Conservation (phyloP, 2,329 filamentous ascomycete species). For the Macrophomina pseudophaseolina region DNA sequence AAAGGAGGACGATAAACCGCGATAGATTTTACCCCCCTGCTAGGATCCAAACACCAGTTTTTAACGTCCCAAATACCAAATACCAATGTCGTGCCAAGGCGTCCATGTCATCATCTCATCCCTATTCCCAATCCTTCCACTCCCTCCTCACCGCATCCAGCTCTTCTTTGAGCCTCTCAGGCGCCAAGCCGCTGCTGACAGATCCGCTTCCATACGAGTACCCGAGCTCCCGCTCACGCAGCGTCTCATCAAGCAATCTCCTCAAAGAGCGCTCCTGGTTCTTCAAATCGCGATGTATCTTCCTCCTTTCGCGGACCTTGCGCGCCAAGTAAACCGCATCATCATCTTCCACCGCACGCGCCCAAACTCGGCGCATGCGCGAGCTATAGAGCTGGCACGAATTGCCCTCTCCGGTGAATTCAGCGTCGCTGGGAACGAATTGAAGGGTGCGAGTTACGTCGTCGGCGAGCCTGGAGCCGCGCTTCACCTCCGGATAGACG, state of each 20-base stretch:
- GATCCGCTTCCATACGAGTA: conserved; percentile 23
- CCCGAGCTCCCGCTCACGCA: conserved; percentile 28
- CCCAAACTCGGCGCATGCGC: conserved; percentile 77
- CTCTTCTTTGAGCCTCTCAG: conserved; percentile 36
- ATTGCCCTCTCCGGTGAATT: conserved; percentile 36
- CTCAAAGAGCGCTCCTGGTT: conserved; percentile 1
- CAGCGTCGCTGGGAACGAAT: conserved; percentile 53
- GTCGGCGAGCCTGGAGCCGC: conserved; percentile 34
- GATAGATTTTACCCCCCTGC: not conserved
- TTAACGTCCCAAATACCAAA: not conserved
- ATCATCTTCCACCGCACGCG: conserved; percentile 66
- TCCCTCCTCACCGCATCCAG: conserved; percentile 35
- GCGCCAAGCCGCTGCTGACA: conserved; percentile 27
- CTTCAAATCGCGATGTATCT: conserved; percentile 30
- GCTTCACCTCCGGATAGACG: conserved; percentile 62
- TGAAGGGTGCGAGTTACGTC: conserved; percentile 61
- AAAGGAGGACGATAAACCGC: too few relatives aligned
- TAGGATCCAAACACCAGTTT: conserved; percentile 4
- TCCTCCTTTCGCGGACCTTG: conserved; percentile 63
- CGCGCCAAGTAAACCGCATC: conserved; percentile 62
- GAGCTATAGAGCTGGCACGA: conserved; percentile 81
- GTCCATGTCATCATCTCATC: not conserved
- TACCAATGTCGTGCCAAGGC: not conserved
- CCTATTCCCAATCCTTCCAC: conserved; percentile 41
- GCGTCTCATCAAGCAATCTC: not conserved